These are phyloP conservation scores for Ceratobasidium sp. DNA, from an alignment of 1,284 basidiomycete species.

Conservation along the genomic window DNA sequence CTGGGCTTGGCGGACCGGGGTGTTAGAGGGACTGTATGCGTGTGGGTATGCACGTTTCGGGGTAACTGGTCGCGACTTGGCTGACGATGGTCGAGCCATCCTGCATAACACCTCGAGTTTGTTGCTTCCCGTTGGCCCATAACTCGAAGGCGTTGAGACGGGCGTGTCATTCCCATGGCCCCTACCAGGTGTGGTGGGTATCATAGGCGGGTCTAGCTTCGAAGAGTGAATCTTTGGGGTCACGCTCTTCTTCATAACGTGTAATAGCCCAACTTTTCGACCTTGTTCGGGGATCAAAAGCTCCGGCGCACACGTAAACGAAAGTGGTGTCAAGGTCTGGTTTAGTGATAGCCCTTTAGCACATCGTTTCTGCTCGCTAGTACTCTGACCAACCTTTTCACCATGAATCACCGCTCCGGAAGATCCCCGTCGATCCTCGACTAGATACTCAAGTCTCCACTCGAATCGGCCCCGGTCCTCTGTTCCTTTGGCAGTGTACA, in stretches of 20 bases:
- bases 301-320: slow-evolving; percentile 73
- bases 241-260: slow-evolving; percentile 71
- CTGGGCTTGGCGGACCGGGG: not conserved
- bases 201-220: slow-evolving; percentile 37
- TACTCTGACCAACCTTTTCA: slow-evolving; percentile 58
- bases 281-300: slow-evolving; percentile 68
- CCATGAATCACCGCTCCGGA: slow-evolving; percentile 60
- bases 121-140: not conserved
- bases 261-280: slow-evolving; percentile 68
- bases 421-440: slow-evolving; percentile 61
- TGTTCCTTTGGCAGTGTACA: slow-evolving; percentile 71
- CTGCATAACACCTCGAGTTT: not conserved
- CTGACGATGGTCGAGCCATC: not conserved
- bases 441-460: slow-evolving; percentile 81
- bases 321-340: slow-evolving; percentile 65
- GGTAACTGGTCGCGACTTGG: not conserved
- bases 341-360: not conserved
- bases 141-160: not conserved
- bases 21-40: not conserved
- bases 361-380: not conserved
- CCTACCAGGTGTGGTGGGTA: slow-evolving; percentile 17
- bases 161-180: not conserved
- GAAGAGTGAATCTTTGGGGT: slow-evolving; percentile 56
- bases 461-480: slow-evolving; percentile 60
- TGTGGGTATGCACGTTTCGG: not conserved